Evolutionary conservation across 768 basidiomycete genomes (phyloP), one percentile per base, ranked within the genome.

Genomic region (Suillus luteus): DNA sequence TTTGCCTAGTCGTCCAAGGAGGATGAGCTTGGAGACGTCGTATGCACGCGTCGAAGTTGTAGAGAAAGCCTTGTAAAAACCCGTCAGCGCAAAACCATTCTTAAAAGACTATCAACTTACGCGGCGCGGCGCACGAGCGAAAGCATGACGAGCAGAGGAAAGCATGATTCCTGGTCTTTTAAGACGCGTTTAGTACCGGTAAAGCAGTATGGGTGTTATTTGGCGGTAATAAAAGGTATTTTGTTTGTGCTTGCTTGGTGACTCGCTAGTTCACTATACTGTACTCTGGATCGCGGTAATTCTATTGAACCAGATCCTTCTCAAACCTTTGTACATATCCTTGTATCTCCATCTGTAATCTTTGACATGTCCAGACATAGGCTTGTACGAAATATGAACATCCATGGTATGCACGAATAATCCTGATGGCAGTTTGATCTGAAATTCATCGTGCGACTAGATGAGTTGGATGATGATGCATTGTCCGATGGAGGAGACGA

Each of bases 331-430:
- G 31, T 63, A 46, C 44, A 48, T 48, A 63, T 49, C 60, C 40
- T 46, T 48, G 64, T 60, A 62, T 51, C 52, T 35, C 52, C 57
- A 40, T 65, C 49, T 61, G 54, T 44, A 64, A 38, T 59, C 55
- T 67, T 24, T 62, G 76, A 61, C 63, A 95, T 98, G 95, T 98
- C 96, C 6, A 84, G 97, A 75, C 97, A 99, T 77, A 88, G 95
- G 72, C 85, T 89, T 77, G 82, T 98, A 67, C 83, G 92, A 66
- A 95, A 95, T 77, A 79, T 99, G 35, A 87, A 97, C 75, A 80
- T 97, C 48, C 80, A 86, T 63, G 89, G 91, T 89, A 54, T 35
- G 76, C 63, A 37, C 43, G 12, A 57, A 59, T 1, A 35, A 14
- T 4, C 5, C 17, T 41, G 24, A 27, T 58, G 17, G 5, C 2